Evolutionary conservation across 148 eudicot genomes (phyloP), one percentile per base, ranked within the genome.

Genomic region (Dianthus caryophyllus): DNA sequence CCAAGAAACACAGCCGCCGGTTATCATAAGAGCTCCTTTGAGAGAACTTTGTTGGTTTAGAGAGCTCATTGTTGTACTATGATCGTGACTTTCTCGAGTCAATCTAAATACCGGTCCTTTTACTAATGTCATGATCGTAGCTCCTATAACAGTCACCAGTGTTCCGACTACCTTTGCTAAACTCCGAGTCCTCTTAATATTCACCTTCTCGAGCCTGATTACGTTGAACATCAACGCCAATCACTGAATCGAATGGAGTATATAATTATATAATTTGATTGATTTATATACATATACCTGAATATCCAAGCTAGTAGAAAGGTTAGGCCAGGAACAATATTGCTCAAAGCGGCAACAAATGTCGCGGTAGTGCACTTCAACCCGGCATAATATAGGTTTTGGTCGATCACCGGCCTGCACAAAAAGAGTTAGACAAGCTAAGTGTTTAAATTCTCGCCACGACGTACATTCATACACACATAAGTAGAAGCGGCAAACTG

Each of bases 81-180:
- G 69, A 36, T 25, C 53, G 10, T 24, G 17, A 50, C 17, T 55
- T 43, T 7, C 43, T 29, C 71, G 64, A 10, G 71, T 84, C 56
- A 82, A 54, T 39, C 70, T 76, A 24, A 88, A 14, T 0, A 59
- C 58, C n/a, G 81, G 80, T 1, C 95, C 95, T 73, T 70, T 76
- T 6, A 85, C 41, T 2, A 90, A 60, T 16, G 96, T 87, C 98
- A 93, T 87, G 6, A 88, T 29, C 81, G 82, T 93, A 10, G 96
- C 98, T 54, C 98, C 98, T 17, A 82, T 87, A 16, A 93, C 80
- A 0, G 96, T 88, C 22, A 84, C 84, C 9, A 90, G 2, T 2
- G 98, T 93, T 64, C 98, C 98, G 2, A 76, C 41, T 11, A 93
- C 66, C 80, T 93, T 93, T 5, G 97, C 98, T 39, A 83, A 82